Conservation (phyloP, 306 rosid genomes). For the Mimosa pudica region DNA sequence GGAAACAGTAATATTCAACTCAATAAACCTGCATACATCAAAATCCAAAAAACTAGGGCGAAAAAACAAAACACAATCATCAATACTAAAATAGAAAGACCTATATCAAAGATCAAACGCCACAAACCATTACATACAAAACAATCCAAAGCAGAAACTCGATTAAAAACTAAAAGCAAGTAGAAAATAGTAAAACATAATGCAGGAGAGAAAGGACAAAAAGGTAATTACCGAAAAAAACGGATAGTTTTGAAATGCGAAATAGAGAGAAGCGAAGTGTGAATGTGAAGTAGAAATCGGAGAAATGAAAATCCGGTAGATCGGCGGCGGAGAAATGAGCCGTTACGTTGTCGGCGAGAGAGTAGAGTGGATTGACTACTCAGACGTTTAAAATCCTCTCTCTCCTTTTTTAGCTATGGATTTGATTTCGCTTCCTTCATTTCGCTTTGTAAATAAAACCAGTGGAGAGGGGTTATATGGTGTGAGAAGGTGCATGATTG, state of each 20-base stretch:
- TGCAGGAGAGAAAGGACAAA: constrained; percentile 9
- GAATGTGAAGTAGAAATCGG: background rate
- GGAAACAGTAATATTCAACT: constrained; percentile 12
- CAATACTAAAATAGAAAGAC: background rate
- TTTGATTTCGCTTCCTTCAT: too few relatives aligned
- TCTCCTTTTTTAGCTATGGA: background rate
- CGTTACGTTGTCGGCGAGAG: constrained; percentile 62
- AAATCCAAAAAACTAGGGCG: constrained; percentile 34
- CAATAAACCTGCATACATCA: background rate
- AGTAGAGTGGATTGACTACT: constrained; percentile 9
- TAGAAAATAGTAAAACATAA: background rate
- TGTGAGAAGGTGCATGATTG: background rate
- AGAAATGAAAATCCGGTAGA: constrained; percentile 35
- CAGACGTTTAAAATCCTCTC: constrained; percentile 54
- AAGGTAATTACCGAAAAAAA: constrained; percentile 12
- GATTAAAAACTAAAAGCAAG: constrained; percentile 13
- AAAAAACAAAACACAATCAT: background rate
- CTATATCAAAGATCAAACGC: constrained; percentile 25
- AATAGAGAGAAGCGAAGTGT: constrained; percentile 14
- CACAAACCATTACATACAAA: background rate
- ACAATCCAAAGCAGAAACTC: constrained; percentile 20
- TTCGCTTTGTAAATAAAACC: background rate
- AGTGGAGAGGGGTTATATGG: background rate
- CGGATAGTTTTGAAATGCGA: background rate
- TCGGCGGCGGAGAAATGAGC: constrained; percentile 44